phyloP scores from a whole-genome alignment of 2,329 filamentous ascomycete species.

The Cladosporium sp. region DNA sequence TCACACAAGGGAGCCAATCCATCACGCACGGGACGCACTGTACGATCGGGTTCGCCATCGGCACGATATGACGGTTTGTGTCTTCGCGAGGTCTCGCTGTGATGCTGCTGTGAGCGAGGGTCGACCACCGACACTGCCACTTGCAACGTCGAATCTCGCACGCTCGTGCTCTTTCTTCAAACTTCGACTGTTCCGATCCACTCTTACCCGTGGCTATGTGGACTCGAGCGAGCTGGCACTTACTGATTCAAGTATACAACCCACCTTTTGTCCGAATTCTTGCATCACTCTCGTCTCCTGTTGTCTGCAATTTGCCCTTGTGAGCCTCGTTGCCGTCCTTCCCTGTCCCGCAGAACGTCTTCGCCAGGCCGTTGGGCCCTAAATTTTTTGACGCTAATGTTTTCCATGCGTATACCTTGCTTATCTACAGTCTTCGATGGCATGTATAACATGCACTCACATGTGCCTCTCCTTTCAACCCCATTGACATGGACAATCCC shows the following conservation, averaged over 20 bases:
- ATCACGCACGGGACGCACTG: too few relatives aligned
- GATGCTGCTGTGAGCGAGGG: constrained; percentile 1
- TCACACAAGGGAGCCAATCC: background rate
- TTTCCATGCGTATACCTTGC: background rate
- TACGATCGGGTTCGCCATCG: background rate
- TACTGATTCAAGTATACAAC: background rate
- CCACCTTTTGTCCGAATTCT: background rate
- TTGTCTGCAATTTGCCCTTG: background rate
- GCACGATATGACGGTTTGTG: background rate
- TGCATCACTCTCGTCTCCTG: background rate
- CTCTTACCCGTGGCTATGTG: constrained; percentile 4
- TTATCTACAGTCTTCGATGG: background rate
- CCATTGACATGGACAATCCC: too few relatives aligned
- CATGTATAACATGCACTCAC: too few relatives aligned
- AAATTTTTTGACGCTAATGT: background rate
- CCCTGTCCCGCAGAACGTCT: background rate
- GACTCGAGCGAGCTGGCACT: background rate
- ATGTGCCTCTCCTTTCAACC: too few relatives aligned
- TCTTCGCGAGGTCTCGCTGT: background rate
- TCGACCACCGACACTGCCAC: background rate
- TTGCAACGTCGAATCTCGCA: background rate
- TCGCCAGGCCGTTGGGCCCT: constrained; percentile 1
- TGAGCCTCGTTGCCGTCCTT: too few relatives aligned
- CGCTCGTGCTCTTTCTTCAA: constrained; percentile 6
- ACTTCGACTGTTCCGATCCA: background rate